A percentile compares a stretch with the other conserved stretches of the same genome.
phyloP scores from a whole-genome alignment of 2,329 filamentous ascomycete species.

The Colletotrichum acutatum region DNA sequence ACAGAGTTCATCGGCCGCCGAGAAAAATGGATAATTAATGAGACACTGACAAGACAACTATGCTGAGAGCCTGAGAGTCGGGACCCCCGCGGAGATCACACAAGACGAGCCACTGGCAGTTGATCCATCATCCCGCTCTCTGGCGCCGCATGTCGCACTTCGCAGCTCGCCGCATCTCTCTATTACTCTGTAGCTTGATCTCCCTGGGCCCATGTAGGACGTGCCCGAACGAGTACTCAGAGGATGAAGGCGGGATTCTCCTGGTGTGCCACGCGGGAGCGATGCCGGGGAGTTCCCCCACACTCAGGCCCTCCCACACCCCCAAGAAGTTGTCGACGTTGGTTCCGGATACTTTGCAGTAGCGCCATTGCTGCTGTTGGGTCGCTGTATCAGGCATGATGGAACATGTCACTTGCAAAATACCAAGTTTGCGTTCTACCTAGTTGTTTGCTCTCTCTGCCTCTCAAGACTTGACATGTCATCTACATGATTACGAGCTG shows the following conservation, averaged over 20 bases:
- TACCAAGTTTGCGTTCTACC: neutral
- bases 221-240: slow-evolving; percentile 9
- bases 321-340: neutral
- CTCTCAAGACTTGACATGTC: neutral
- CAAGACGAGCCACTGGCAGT: neutral
- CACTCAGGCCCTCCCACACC: neutral
- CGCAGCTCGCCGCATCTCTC: slow-evolving; percentile 28
- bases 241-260: slow-evolving; percentile 15
- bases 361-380: neutral
- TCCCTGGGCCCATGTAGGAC: neutral
- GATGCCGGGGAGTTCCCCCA: slow-evolving; percentile 33
- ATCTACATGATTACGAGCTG: neutral
- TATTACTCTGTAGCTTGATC: neutral
- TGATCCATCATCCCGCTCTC: neutral
- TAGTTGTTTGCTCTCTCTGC: neutral
- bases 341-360: neutral
- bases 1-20: neutral
- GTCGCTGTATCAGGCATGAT: neutral
- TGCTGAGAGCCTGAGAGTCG: neutral
- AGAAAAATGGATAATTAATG: neutral
- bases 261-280: slow-evolving; percentile 25
- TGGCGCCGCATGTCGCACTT: neutral
- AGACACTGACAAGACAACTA: neutral
- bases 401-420: neutral
- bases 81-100: neutral